These are phyloP conservation scores for Chlamydomonas reinhardtii DNA, from an alignment of 163 green algal species.

Conservation along the genomic window DNA sequence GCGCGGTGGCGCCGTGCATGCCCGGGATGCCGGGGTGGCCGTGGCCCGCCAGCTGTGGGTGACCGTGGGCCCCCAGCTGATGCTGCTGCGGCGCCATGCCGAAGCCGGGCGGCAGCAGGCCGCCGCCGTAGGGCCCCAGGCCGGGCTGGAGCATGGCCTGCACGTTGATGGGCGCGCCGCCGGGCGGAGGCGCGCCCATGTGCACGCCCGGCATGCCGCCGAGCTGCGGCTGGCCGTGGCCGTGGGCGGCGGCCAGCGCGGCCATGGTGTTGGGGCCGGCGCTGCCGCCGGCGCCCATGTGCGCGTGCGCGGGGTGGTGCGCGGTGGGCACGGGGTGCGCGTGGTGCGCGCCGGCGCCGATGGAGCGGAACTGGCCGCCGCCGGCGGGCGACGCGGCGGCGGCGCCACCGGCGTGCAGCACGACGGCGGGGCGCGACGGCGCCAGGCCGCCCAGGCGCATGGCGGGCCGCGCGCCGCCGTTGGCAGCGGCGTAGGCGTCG, in stretches of 20 bases:
- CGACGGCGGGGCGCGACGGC: not conserved
- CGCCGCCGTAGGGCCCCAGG: not conserved
- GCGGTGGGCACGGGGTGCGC: slow-evolving; percentile 6
- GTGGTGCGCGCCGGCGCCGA: slow-evolving; percentile 16
- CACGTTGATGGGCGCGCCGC: too few species aligned
- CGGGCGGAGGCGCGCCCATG: not conserved
- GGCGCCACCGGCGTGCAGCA: slow-evolving; percentile 22
- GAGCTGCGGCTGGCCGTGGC: too few species aligned
- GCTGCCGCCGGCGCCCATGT: not conserved
- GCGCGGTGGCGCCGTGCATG: too few species aligned
- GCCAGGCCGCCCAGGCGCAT: not conserved
- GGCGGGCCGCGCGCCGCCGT: not conserved
- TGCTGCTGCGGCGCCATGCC: not conserved
- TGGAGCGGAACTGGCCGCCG: slow-evolving; percentile 25
- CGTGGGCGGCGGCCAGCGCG: not conserved
- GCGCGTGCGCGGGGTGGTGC: not conserved
- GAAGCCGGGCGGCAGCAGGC: not conserved
- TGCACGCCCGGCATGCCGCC: not conserved
- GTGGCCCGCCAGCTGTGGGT: too few species aligned
- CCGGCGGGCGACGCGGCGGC: not conserved
- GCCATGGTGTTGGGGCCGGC: slow-evolving; percentile 23
- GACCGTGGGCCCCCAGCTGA: too few species aligned
- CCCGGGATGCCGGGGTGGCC: too few species aligned
- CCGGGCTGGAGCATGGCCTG: too few species aligned
- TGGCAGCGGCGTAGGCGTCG: not conserved